These are phyloP conservation scores for Elsinoe fawcettii DNA, from an alignment of 2,329 filamentous ascomycete species.

Conservation along the genomic window DNA sequence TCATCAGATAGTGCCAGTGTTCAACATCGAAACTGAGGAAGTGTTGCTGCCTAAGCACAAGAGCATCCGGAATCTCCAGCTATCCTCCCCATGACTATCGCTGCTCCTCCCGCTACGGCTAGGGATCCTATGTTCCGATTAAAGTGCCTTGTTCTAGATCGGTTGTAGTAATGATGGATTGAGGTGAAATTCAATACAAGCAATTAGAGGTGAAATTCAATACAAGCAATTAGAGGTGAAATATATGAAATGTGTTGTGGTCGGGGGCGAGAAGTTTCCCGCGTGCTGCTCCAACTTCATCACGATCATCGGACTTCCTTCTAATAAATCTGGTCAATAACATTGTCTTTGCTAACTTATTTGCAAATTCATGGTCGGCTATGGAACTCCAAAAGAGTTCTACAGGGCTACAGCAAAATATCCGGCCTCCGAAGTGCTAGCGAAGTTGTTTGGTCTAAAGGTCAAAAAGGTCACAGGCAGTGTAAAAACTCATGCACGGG, in stretches of 20 bases:
- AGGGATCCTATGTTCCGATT: no score
- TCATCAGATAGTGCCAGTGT: background rate
- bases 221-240: no score
- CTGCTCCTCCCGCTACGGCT: background rate
- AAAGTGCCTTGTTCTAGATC: no score
- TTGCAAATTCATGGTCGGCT: background rate
- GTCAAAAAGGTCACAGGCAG: background rate
- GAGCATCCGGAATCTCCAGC: background rate
- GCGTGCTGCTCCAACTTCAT: no score
- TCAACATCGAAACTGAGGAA: background rate
- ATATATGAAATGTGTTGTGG: no score
- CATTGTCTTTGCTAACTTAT: background rate
- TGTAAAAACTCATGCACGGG: background rate
- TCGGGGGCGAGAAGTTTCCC: no score
- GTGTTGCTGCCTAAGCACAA: background rate
- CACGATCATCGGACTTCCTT: no score
- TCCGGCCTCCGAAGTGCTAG: conserved; percentile 6
- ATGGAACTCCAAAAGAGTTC: background rate
- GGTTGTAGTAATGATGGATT: no score
- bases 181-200: no score
- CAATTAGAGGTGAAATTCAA: no score
- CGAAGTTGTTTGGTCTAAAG: background rate
- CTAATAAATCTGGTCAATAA: no score
- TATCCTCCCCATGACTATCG: background rate
- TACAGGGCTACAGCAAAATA: conserved; percentile 11